phyloP scores from a whole-genome alignment of 805 yeast species.

The Saccharomycopsis guyanensis region DNA sequence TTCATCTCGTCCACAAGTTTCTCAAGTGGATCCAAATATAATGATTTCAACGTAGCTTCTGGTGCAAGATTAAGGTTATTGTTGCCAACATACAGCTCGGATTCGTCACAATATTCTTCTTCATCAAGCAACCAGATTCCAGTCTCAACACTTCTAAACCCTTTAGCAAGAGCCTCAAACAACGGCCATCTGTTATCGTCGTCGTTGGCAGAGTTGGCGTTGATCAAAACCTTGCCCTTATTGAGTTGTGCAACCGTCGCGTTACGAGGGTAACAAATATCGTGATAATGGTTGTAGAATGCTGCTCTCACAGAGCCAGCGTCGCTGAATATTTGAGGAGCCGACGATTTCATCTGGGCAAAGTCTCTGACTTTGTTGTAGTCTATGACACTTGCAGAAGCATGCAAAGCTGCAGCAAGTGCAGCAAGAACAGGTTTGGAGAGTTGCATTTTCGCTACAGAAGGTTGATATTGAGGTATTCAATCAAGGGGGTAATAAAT shows the following conservation, averaged over 20 bases:
- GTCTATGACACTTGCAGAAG: no score
- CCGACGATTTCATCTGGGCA: no score
- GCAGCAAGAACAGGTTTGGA: no score
- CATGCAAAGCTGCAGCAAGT: no score
- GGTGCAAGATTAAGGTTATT: constrained; percentile 39
- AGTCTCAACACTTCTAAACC: constrained; percentile 53
- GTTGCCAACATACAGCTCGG: constrained; percentile 55
- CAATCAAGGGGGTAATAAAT: no score
- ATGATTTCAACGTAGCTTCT: constrained; percentile 36
- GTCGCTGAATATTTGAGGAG: no score
- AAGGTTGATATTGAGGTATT: no score
- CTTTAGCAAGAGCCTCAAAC: constrained; percentile 44
- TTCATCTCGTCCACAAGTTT: constrained; percentile 43
- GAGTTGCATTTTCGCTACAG: no score
- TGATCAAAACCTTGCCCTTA: constrained; percentile 25
- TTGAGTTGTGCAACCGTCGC: constrained; percentile 21
- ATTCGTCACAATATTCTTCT: constrained; percentile 29
- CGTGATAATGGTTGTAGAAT: constrained; percentile 6
- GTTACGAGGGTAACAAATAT: constrained; percentile 10
- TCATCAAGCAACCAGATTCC: constrained; percentile 46
- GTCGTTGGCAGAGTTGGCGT: constrained; percentile 62
- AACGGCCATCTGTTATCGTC: constrained; percentile 54
- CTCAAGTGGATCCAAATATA: constrained; percentile 48
- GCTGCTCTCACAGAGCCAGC: no score
- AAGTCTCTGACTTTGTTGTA: no score